Conservation (phyloP, 2,329 filamentous ascomycete genomes). For the Venturia pyrina region DNA sequence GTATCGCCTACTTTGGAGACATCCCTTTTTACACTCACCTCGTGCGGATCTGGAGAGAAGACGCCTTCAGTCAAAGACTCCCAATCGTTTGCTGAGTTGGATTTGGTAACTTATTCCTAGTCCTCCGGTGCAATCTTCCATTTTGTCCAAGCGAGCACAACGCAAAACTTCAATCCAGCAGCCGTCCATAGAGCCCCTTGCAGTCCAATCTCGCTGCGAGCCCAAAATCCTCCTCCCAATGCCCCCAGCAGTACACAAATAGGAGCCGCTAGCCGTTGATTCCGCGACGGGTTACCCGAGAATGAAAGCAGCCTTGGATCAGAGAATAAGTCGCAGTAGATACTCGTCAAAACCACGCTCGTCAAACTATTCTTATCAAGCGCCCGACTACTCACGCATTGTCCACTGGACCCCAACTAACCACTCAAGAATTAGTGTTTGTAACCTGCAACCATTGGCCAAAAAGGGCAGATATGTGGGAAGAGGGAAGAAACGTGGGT, state of each 20-base stretch:
- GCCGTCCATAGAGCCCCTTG: conserved; percentile 43
- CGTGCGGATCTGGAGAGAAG: no score
- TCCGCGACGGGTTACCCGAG: conserved; percentile 40
- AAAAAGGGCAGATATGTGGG: no score
- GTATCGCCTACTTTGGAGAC: no score
- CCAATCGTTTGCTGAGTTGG: no score
- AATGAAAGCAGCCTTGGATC: conserved; percentile 43
- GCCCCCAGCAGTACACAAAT: conserved; percentile 43
- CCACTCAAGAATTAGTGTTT: no score
- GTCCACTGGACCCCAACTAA: conserved; percentile 62
- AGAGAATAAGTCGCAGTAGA: conserved; percentile 68
- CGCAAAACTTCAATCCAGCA: conserved; percentile 28
- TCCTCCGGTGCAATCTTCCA: conserved; percentile 28
- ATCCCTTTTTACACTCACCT: no score
- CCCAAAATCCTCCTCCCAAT: conserved; percentile 44
- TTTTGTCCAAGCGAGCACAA: conserved; percentile 30
- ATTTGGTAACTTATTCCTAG: background rate
- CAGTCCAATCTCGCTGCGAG: conserved; percentile 41
- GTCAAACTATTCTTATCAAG: conserved; percentile 71
- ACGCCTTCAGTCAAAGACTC: no score
- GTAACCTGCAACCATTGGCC: no score
- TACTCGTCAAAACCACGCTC: conserved; percentile 40
- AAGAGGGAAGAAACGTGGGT: no score
- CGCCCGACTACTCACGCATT: conserved; percentile 62
- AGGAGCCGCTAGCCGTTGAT: conserved; percentile 42